Evolutionary conservation across 2,329 filamentous ascomycete species (phyloP), one percentile per base, ranked within the genome.

Genomic region (Ceratocystis colombiana): DNA sequence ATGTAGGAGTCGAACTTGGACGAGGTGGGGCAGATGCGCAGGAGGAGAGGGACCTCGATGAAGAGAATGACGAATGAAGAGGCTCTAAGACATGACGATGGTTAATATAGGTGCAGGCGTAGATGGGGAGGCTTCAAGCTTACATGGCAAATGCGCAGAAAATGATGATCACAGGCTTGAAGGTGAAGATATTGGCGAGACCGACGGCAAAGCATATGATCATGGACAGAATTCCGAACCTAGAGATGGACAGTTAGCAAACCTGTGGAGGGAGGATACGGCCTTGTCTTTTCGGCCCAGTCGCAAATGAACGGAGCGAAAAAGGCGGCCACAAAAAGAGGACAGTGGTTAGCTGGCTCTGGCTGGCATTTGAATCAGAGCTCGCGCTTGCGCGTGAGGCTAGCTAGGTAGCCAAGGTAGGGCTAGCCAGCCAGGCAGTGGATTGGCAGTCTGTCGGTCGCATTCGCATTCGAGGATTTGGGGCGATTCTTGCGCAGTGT

Each of bases 1-100:
- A 99, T 93, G 75, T 91, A 87, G 70, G 79, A 80, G 76, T 99
- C 94, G 78, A 99, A 99, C 70, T 84, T 86, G 70, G 87, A 77
- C 15, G 93, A 97, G 5, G 94, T 99, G 67, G 94, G 94, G 80
- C 94, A 99, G 79, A 99, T 96, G 77, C 94, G 89, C 69, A 99
- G 87, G 67, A 99, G 88, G 68, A 97, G 87, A 33, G 94, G 94
- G 20, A 99, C 87, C 76, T 99, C 89, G 73, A 93, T 82, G 77
- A 94, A 94, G 73, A 94, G 79, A 73, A 94, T 88, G 71, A 92
- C 72, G 71, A 91, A 84, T 15, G 85, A 82, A 62, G 82, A 90
- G 68, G 82, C 79, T 57, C 89, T 93, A 41, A 12, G 37, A 41
- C 10, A 71, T n/a, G 17, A 48, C 22, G 22, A 10, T 37, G 33